Evolutionary conservation across 2,329 filamentous ascomycete genomes (phyloP).

Genomic region (Xylariaceae sp.): DNA sequence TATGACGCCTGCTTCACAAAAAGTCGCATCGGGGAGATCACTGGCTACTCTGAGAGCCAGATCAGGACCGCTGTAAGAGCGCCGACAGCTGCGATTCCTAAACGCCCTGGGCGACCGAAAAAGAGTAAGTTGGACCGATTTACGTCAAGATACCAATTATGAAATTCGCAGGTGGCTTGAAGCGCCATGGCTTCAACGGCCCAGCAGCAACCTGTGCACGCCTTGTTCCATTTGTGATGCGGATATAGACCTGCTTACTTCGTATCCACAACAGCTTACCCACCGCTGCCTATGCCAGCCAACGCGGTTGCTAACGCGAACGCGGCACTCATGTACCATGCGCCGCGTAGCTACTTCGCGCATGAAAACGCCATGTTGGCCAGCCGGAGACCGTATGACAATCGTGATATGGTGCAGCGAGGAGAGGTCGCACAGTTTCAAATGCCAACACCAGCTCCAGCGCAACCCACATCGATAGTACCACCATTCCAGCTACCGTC

Average conservation of each 20-base stretch:
- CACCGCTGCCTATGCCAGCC: slow-evolving; percentile 5
- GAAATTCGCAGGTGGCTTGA: no score
- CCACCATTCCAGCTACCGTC: neutral
- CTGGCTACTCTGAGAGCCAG: slow-evolving; percentile 27
- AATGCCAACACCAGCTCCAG: neutral
- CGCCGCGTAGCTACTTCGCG: neutral
- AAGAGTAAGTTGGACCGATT: slow-evolving; percentile 7
- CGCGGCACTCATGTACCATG: neutral
- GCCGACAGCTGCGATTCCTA: slow-evolving; percentile 18
- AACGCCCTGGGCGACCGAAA: slow-evolving; percentile 23
- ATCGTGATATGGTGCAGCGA: no score
- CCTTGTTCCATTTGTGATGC: neutral
- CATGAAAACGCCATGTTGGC: no score
- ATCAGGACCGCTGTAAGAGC: slow-evolving; percentile 26
- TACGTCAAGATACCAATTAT: neutral
- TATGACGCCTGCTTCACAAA: slow-evolving; percentile 24
- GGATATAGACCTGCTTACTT: slow-evolving; percentile 1
- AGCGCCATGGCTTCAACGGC: no score
- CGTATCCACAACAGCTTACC: slow-evolving; percentile 2
- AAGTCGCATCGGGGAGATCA: slow-evolving; percentile 25
- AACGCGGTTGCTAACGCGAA: neutral
- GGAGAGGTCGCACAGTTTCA: neutral
- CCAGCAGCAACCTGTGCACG: no score
- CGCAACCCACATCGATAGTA: neutral
- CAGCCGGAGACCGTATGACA: no score